Base-by-base conservation (phyloP, 2,329 filamentous ascomycete species). In the Ceratocystis papillata region DNA sequence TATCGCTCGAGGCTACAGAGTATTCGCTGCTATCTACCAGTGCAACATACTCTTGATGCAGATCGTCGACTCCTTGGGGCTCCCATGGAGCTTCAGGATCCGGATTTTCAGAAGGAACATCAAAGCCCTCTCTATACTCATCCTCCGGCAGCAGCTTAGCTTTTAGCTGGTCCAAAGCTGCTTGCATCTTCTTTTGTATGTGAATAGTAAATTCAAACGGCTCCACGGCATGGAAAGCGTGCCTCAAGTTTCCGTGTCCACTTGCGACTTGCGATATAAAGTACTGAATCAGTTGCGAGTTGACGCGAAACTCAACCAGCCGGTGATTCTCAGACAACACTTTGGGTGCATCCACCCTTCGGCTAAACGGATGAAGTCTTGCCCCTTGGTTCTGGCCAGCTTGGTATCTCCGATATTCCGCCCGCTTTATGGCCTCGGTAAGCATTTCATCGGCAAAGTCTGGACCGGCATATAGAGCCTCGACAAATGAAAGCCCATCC, bases 401-500 rank as follows among this genome's bases (percentile, higher is more conserved):
- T 37, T 37, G 7, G 8, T 37, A 37, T 10, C 33, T 37, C 33
- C 7, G 48, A 50, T 50, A 50, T 10, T 50, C 6, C n/a, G 20
- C 12, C 20, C 48, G 48, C 48, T 8, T 50, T 20, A 10, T 25
- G 2, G 22, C 48, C 22, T 50, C 48, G 3, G 48, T 10, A 2
- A 10, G 7, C 5, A 50, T 22, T 17, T 50, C 48, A 8, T 25
- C 48, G 8, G 7, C 48, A 50, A 50, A 50, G 5, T 25, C n/a
- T 1, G 48, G 48, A 0, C 48, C 48, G 5, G 69, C 71, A 71
- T 77, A 72, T 4, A 78, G 72, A 17, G 77, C 76, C 1, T 78
- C 77, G 22, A 78, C 72, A 44, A 75, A 75, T 65, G 77, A 75
- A n/a, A 75, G 72, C 28, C 71, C 73, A 1, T 75, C 71, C 12